Conservation (phyloP, 306 rosid genomes). For the Arachis hypogaea region DNA sequence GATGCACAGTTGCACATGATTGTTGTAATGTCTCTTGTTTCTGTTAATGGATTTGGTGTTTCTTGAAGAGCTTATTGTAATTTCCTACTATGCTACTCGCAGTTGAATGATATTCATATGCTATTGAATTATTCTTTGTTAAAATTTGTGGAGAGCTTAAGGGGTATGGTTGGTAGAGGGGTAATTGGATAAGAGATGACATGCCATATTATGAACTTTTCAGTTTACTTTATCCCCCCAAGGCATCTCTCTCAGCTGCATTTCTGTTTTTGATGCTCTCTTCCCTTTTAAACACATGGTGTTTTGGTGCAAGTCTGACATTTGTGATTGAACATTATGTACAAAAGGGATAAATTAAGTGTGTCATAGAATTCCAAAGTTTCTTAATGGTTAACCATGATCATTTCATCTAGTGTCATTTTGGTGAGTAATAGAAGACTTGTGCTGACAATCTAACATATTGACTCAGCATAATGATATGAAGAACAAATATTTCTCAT, state of each 20-base stretch:
- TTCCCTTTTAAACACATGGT: not conserved
- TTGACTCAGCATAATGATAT: slow-evolving; percentile 10
- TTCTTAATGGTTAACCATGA: slow-evolving; percentile 28
- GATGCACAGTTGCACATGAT: not conserved
- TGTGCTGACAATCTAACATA: slow-evolving; percentile 3
- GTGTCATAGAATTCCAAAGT: slow-evolving; percentile 15
- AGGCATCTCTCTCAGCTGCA: no score
- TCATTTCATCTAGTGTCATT: slow-evolving; percentile 19
- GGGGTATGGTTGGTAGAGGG: not conserved
- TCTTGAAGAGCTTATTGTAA: slow-evolving; percentile 19
- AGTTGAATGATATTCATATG: slow-evolving; percentile 22
- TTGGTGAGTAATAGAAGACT: not conserved
- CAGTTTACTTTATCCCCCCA: no score
- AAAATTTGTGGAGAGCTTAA: not conserved
- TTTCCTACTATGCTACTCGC: not conserved
- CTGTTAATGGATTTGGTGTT: slow-evolving; percentile 21
- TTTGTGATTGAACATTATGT: slow-evolving; percentile 4
- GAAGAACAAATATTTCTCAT: not conserved
- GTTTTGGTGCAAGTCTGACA: slow-evolving; percentile 2
- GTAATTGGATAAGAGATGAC: not conserved
- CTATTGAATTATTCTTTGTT: slow-evolving; percentile 11
- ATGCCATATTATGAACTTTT: slow-evolving; percentile 7
- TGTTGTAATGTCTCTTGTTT: not conserved
- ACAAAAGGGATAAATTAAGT: slow-evolving; percentile 13
- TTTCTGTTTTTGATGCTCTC: no score